A percentile compares a stretch with the other conserved stretches of the same genome.
Evolutionary conservation across 495 filamentous ascomycete genomes (phyloP).

Genomic region (Xylaria intraflava): DNA sequence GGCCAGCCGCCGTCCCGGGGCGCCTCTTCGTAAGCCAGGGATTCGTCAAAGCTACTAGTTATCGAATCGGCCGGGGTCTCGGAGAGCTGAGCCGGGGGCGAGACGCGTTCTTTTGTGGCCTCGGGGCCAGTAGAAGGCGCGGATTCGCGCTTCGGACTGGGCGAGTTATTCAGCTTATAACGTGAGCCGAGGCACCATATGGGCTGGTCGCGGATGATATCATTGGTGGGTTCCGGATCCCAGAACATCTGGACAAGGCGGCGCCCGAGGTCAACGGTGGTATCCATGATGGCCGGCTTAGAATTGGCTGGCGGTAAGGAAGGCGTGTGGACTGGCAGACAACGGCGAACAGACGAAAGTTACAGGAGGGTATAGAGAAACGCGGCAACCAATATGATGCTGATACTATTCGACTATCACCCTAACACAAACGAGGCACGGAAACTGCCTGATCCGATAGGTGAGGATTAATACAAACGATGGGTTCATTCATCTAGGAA

Average conservation of each 20-base stretch:
- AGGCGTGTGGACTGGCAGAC: not conserved
- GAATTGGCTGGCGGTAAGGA: not conserved
- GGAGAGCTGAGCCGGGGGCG: slow-evolving; percentile 18
- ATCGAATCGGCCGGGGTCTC: slow-evolving; percentile 43
- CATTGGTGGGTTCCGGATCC: slow-evolving; percentile 88
- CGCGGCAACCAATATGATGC: not conserved
- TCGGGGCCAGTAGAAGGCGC: not conserved
- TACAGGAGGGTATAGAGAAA: no score
- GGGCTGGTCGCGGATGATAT: slow-evolving; percentile 55
- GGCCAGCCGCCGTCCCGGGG: slow-evolving; percentile 69
- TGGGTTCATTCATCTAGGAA: not conserved
- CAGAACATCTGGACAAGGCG: slow-evolving; percentile 88
- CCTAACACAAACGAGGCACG: not conserved
- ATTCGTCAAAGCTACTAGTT: slow-evolving; percentile 44
- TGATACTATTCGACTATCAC: not conserved
- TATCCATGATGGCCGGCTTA: slow-evolving; percentile 28
- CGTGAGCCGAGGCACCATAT: slow-evolving; percentile 86
- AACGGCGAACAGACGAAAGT: not conserved
- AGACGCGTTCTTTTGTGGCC: slow-evolving; percentile 3
- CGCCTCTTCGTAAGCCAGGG: slow-evolving; percentile 41
- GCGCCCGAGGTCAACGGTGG: slow-evolving; percentile 47
- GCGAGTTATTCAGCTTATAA: slow-evolving; percentile 49
- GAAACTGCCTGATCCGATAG: not conserved
- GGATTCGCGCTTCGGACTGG: slow-evolving; percentile 20
- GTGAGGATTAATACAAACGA: not conserved